Evolutionary conservation across 768 basidiomycete species (phyloP), one percentile per base, ranked within the genome.

Genomic region (Macrolepiota albuminosa): DNA sequence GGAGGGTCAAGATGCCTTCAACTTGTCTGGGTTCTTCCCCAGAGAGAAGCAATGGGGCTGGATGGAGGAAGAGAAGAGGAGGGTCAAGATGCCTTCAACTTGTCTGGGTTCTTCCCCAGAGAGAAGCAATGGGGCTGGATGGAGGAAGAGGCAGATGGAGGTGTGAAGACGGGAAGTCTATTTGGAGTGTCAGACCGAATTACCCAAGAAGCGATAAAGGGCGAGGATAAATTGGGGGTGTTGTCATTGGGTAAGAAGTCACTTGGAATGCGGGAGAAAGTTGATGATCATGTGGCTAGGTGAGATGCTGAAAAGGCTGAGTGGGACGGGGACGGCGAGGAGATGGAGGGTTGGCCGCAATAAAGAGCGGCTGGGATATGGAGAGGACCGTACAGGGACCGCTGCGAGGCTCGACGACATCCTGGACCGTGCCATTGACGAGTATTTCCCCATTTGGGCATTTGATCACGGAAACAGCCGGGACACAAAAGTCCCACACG

Each of bases 191-290:
- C 66, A 52, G 71, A 74, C 64, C 67, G 67, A 59, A 58, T 67
- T 53, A 72, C 72, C 34, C 39, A 42, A 31, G 74, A 75, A 54
- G 66, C 65, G 55, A 71, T 78, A 53, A 72, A 72, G 60, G 70
- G 69, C 26, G 81, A 82, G 61, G 82, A 83, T 69, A 82, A 81
- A 70, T 64, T 81, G 61, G 82, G 82, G 33, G 71, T 81, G 29
- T 68, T 83, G 57, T 72, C 76, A 53, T 66, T 81, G 39, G 70
- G 81, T 81, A 67, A 54, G 80, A 29, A 42, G n/a, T 73, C 48
- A 29, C 60, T 50, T 9, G 13, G 31, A 24, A 54, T 34, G 26
- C 16, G 24, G 54, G 36, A 49, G 56, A 48, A 65, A 70, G 39
- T 64, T 60, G 53, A 62, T 77, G 64, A 64, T 77, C 73, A 52